Percentiles rank a stretch among this genome's conserved stretches.
Evolutionary conservation across 768 basidiomycete species (phyloP).

Genomic region (Chiua virens): DNA sequence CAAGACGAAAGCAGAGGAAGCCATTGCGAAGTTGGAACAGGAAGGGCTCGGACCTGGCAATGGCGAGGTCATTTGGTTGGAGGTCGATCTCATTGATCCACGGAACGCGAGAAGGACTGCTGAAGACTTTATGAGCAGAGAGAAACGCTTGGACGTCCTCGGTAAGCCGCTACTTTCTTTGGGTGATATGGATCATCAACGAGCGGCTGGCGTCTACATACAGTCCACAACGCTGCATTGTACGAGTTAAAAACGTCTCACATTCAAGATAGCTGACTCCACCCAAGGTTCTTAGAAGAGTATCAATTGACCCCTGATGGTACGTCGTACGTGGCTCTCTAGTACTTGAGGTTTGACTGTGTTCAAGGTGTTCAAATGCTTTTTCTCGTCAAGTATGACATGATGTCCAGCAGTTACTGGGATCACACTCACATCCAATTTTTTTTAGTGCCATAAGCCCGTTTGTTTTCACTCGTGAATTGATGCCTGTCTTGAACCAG

Average conservation of each 20-base stretch:
- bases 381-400: conserved; percentile 46
- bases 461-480: conserved; percentile 51
- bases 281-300: conserved; percentile 17
- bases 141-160: conserved; percentile 55
- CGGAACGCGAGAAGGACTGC: conserved; percentile 47
- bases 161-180: conserved; percentile 29
- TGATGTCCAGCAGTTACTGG: neutral
- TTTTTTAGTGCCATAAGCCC: conserved; percentile 50
- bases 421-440: neutral
- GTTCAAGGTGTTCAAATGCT: conserved; percentile 37
- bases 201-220: neutral
- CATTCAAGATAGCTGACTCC: conserved; percentile 7
- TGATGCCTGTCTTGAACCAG: conserved; percentile 51
- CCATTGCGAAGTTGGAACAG: conserved; percentile 44
- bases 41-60: conserved; percentile 45
- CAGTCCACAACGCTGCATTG: conserved; percentile 61
- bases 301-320: conserved; percentile 29
- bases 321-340: neutral
- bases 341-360: neutral
- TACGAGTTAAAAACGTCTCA: conserved; percentile 23
- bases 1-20: conserved; percentile 44
- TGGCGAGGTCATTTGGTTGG: conserved; percentile 49
- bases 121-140: conserved; percentile 47
- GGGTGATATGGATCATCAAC: neutral
- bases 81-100: conserved; percentile 53